Base-by-base conservation (phyloP, 2,329 filamentous ascomycete species). In the Rutstroemia sp. region DNA sequence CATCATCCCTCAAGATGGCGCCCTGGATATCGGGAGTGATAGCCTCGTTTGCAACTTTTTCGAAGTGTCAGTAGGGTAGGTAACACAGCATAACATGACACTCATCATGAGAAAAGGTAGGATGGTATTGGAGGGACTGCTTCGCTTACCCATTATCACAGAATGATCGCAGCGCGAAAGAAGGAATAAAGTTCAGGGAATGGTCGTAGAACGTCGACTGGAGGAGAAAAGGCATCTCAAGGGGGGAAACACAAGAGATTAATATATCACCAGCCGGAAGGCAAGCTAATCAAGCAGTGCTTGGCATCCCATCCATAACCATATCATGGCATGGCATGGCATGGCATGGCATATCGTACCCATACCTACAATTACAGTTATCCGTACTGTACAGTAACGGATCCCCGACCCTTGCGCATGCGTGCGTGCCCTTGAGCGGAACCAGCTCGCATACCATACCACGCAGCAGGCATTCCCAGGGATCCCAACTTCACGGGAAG, bases 21-120 rank as follows among this genome's bases (percentile, higher is more conserved):
- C 53, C 47, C 38, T 60, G 52, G n/a, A 52, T 49, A 17, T 56
- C 57, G 42, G 59, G 51, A 16, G 60, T 59, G 46, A 57, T 38
- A 39, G 57, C 55, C 37, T 60, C 59, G 47, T 51, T 48, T 12
- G 42, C 34, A 14, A 50, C 53, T 21, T 8, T 17, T 14, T 1
- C 14, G 6, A 16, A 17, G n/a, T 27, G 34, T 54, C n/a, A 54
- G 42, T 39, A 46, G 46, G 7, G 44, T 46, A 46, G 7, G 44
- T 46, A 46, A 27, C 44, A 46, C 44, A 46, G 19, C 10, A 44
- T 44, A 2, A 37, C 12, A 16, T 19, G 25, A 30, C 27, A 48
- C 14, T 30, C 2, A 19, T 47, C 19, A n/a, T 14, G 1, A 16
- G 8, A 12, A 19, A 12, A 14, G 19, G 25, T 51, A 14, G 14